Conservation (phyloP, 208 protist species). For the Leptomonas pyrrhocoris region DNA sequence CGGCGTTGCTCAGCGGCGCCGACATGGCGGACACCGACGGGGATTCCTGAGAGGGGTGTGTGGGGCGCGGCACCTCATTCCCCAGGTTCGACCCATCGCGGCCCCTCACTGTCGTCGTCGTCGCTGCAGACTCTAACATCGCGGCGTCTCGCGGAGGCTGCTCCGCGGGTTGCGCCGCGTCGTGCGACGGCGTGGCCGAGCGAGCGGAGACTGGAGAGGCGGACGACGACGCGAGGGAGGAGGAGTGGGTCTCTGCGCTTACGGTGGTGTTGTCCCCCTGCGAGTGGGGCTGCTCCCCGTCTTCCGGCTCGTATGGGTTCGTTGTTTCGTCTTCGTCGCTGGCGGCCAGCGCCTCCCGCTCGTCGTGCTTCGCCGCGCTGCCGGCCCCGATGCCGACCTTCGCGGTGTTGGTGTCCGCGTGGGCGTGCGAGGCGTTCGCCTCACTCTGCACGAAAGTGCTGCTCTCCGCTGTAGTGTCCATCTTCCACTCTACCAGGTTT, state of each 20-base stretch:
- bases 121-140: too few relatives aligned
- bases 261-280: constrained; percentile 13
- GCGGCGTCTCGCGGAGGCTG: background rate
- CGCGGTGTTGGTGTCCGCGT: constrained; percentile 6
- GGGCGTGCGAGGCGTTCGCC: constrained; percentile 9
- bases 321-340: constrained; percentile 42
- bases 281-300: constrained; percentile 6
- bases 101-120: background rate
- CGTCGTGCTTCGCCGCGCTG: background rate
- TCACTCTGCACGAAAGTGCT: constrained; percentile 31
- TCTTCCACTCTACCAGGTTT: too few relatives aligned
- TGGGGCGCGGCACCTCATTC: constrained; percentile 11
- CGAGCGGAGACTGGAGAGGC: background rate
- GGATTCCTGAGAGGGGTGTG: constrained; percentile 16
- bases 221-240: constrained; percentile 3
- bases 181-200: background rate
- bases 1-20: constrained; percentile 5
- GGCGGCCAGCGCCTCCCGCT: constrained; percentile 40
- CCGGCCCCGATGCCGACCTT: background rate
- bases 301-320: constrained; percentile 36
- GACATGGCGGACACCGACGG: background rate
- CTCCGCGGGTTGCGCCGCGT: background rate
- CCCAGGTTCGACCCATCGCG: background rate
- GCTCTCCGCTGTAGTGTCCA: constrained; percentile 35
- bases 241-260: constrained; percentile 20